These are phyloP conservation scores for Plasmodium vivax DNA, from an alignment of 169 alveolate genomes.

Conservation along the genomic window DNA sequence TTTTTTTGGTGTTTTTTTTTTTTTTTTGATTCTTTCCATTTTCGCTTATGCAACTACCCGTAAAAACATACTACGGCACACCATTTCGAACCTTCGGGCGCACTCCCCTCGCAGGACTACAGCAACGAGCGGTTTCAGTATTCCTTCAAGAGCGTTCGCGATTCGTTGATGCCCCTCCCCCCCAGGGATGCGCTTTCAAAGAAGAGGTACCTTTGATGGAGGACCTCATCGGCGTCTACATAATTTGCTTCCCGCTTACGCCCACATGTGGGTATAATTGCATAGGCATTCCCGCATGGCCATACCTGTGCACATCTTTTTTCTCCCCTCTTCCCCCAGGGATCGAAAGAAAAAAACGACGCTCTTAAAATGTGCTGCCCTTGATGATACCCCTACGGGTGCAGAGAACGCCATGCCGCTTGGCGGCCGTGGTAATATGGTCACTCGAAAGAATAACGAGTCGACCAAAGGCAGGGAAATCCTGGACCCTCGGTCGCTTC, in stretches of 20 bases:
- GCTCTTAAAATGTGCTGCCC: not conserved
- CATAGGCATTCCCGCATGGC: not conserved
- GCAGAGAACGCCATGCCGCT: not conserved
- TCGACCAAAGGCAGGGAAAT: conserved; percentile 23
- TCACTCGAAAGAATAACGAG: not conserved
- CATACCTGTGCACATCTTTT: not conserved
- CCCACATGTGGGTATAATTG: not conserved
- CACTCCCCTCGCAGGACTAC: conserved; percentile 14
- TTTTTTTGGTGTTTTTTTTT: not conserved
- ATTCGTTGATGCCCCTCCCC: conserved; percentile 1
- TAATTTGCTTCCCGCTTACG: not conserved
- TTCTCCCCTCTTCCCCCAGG: not conserved
- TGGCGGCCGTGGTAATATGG: not conserved
- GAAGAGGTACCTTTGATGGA: conserved; percentile 1
- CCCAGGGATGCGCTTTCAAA: not conserved
- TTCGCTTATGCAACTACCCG: not conserved
- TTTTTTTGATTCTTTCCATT: not conserved
- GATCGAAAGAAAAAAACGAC: not conserved
- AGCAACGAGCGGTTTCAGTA: conserved; percentile 60
- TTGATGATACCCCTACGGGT: not conserved
- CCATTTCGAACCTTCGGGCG: not conserved
- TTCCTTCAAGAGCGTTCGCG: conserved; percentile 26
- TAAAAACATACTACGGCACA: not conserved
- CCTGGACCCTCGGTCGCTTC: conserved; percentile 57
- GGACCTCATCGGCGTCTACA: not conserved